A percentile compares a stretch with the other conserved stretches of the same genome.
phyloP scores from a whole-genome alignment of 345 rosid genomes.

The Bruguiera parviflora region DNA sequence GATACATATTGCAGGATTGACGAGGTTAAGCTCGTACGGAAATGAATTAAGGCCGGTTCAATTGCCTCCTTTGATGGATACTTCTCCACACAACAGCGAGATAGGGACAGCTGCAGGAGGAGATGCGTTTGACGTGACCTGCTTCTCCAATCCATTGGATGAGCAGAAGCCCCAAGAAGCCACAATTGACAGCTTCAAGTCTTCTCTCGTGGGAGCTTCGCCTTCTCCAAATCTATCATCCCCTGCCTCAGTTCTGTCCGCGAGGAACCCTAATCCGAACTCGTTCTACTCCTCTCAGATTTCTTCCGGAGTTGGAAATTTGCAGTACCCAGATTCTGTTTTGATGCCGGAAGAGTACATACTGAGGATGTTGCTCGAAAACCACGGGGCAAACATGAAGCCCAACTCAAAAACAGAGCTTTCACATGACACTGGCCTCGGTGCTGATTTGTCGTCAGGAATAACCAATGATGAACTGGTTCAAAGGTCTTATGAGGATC shows the following conservation, averaged over 20 bases:
- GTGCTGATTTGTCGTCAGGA: conserved; percentile 13
- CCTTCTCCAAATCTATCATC: conserved; percentile 28
- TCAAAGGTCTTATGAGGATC: conserved; percentile 25
- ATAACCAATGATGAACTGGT: conserved; percentile 27
- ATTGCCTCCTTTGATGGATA: conserved; percentile 66
- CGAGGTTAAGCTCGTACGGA: conserved; percentile 23
- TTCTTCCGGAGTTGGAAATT: neutral
- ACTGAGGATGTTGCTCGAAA: conserved; percentile 46
- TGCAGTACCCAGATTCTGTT: conserved; percentile 14
- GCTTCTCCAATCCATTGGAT: conserved; percentile 30
- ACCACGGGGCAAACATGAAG: conserved; percentile 1
- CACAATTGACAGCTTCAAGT: conserved; percentile 19
- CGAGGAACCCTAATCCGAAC: conserved; percentile 20
- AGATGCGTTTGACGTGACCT: conserved; percentile 37
- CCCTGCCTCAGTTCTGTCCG: conserved; percentile 23
- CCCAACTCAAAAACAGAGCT: conserved; percentile 6
- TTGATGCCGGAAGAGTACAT: conserved; percentile 28
- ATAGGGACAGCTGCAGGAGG: conserved; percentile 9
- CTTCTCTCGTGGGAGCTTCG: conserved; percentile 27
- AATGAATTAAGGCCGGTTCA: conserved; percentile 25
- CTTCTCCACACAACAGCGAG: conserved; percentile 33
- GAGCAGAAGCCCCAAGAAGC: conserved; percentile 14
- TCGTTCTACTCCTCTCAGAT: conserved; percentile 4
- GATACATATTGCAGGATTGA: conserved; percentile 22
- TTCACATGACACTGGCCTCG: conserved; percentile 9